Conservation (phyloP, 352 stramenopile genomes). For the Peronospora tabacina region DNA sequence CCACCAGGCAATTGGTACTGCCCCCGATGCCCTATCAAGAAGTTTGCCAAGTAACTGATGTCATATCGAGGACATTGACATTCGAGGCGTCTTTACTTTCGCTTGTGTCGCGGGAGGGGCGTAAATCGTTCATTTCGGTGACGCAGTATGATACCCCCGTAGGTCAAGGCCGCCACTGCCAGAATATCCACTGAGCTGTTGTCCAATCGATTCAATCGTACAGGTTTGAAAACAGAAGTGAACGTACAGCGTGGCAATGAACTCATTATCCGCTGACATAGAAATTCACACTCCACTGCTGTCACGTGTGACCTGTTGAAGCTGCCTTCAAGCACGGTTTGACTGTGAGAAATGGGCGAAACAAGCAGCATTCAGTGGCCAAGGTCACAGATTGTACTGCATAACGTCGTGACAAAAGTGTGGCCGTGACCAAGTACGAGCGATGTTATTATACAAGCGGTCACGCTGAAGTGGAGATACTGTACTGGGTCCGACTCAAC, state of each 20-base stretch:
- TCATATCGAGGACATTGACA: slow-evolving; percentile 5
- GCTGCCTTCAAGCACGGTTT: no score
- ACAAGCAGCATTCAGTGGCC: no score
- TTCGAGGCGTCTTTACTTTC: slow-evolving; percentile 2
- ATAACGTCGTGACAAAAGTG: no score
- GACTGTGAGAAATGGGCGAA: no score
- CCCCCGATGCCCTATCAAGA: slow-evolving; percentile 51
- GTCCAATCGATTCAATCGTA: slow-evolving; percentile 12
- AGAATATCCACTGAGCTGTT: slow-evolving; percentile 19
- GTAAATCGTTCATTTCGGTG: neutral
- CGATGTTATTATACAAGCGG: no score
- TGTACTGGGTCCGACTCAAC: no score
- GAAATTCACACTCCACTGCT: no score
- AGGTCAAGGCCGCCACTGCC: slow-evolving; percentile 6
- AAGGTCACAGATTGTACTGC: no score
- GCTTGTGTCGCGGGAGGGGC: neutral
- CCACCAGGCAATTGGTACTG: slow-evolving; percentile 79
- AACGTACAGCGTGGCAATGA: slow-evolving; percentile 10
- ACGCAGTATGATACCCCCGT: slow-evolving; percentile 23
- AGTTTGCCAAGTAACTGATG: slow-evolving; percentile 31
- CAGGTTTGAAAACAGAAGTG: slow-evolving; percentile 7
- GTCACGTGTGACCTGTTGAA: no score
- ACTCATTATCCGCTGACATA: neutral
- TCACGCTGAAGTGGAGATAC: no score
- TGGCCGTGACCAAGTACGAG: no score